Conservation (phyloP, 257 asterid species). For the Lavandula angustifolia region DNA sequence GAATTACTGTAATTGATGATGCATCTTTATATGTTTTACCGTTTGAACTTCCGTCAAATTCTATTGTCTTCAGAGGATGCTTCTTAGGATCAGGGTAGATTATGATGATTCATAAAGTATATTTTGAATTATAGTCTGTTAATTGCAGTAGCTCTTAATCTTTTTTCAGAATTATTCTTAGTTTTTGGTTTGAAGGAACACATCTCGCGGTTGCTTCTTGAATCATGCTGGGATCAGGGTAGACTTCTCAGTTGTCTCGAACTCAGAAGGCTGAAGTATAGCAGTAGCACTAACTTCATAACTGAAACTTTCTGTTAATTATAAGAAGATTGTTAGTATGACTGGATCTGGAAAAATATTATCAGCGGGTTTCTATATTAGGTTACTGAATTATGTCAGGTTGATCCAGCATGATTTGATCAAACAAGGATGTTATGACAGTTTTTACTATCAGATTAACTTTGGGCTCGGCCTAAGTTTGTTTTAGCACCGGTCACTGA, state of each 20-base stretch:
- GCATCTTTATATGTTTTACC: conserved; percentile 5
- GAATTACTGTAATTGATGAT: not conserved
- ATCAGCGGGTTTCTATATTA: not conserved
- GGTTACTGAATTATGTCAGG: not conserved
- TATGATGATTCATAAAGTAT: not conserved
- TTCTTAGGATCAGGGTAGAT: not conserved
- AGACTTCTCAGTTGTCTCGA: not conserved
- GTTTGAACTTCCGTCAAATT: not conserved
- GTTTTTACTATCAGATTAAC: not conserved
- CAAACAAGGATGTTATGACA: not conserved
- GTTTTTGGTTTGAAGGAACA: not conserved
- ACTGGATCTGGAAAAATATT: not conserved
- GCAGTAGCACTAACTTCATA: no score
- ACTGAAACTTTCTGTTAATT: no score
- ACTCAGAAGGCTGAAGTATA: no score
- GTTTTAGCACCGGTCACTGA: not conserved
- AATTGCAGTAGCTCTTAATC: not conserved
- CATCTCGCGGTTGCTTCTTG: not conserved
- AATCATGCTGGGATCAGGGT: not conserved
- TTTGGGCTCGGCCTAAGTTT: conserved; percentile 8
- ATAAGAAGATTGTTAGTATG: not conserved
- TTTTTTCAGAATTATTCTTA: no score
- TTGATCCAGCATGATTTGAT: not conserved
- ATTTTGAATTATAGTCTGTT: not conserved
- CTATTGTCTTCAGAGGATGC: not conserved